Conservation (phyloP, 257 asterid genomes). For the Solanum pinnatisectum region DNA sequence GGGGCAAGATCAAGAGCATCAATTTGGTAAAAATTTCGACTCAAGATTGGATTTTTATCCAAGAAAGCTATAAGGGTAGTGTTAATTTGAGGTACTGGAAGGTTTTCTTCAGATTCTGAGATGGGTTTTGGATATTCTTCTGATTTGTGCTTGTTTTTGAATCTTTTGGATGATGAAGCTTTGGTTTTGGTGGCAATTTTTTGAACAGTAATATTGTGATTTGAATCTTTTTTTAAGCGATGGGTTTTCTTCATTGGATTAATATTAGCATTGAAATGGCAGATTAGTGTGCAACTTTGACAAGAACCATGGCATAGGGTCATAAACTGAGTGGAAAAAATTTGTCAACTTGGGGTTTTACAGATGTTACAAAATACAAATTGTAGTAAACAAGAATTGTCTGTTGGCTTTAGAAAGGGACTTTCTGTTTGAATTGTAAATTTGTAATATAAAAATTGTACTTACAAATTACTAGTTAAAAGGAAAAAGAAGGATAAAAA, state of each 20-base stretch:
- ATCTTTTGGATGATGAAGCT: conserved; percentile 6
- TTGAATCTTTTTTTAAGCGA: conserved; percentile 4
- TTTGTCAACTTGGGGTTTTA: not conserved
- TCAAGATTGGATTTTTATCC: conserved; percentile 34
- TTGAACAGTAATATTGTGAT: conserved; percentile 4
- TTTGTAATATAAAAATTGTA: too few relatives aligned
- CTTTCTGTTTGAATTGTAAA: too few relatives aligned
- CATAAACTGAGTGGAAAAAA: not conserved
- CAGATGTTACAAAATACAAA: not conserved
- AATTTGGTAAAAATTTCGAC: conserved; percentile 60
- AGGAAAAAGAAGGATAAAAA: too few relatives aligned
- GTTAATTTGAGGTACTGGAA: not conserved
- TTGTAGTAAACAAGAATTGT: not conserved
- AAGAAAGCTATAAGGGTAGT: conserved; percentile 13
- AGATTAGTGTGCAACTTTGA: not conserved
- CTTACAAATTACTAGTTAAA: too few relatives aligned
- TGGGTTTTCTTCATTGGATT: conserved; percentile 22
- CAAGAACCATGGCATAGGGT: not conserved
- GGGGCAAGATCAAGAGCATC: conserved; percentile 99
- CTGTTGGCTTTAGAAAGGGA: too few relatives aligned
- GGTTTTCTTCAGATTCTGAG: conserved; percentile 1
- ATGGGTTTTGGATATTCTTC: conserved; percentile 1
- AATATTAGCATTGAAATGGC: conserved; percentile 1
- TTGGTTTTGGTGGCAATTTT: conserved; percentile 1
- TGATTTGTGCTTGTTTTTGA: conserved; percentile 12